Evolutionary conservation across 1,139 yeast species (phyloP).

Genomic region (Blastobotrys capitulatus): DNA sequence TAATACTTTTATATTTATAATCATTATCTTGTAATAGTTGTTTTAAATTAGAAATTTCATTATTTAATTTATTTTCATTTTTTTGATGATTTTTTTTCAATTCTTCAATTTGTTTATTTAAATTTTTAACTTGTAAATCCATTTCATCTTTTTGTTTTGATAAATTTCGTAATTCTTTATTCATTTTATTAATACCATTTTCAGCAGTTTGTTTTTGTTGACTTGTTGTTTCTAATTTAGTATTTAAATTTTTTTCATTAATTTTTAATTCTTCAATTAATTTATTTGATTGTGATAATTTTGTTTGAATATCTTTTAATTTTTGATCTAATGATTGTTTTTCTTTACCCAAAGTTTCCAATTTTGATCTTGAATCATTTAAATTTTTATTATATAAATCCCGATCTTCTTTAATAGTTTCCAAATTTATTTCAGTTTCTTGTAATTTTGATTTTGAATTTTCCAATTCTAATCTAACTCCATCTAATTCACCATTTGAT

Average conservation of each 20-base stretch:
- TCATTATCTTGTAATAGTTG: slow-evolving; percentile 15
- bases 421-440: slow-evolving; percentile 3
- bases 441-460: slow-evolving; percentile 3
- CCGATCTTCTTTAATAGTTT: slow-evolving; percentile 18
- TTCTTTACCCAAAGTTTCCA: slow-evolving; percentile 6
- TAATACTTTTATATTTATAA: slow-evolving; percentile 15
- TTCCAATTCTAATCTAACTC: slow-evolving; percentile 10
- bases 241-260: slow-evolving; percentile 36
- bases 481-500: slow-evolving; percentile 13
- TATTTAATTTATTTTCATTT: slow-evolving; percentile 11
- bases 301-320: slow-evolving; percentile 13
- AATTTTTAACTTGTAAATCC: slow-evolving; percentile 40
- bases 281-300: slow-evolving; percentile 18
- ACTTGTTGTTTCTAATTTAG: slow-evolving; percentile 38
- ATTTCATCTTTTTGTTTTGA: slow-evolving; percentile 53
- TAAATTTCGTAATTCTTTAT: slow-evolving; percentile 66
- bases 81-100: slow-evolving; percentile 22
- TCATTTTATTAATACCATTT: slow-evolving; percentile 87
- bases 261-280: slow-evolving; percentile 26
- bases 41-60: slow-evolving; percentile 13
- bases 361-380: slow-evolving; percentile 7
- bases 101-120: slow-evolving; percentile 23
- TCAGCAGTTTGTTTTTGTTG: slow-evolving; percentile 66
- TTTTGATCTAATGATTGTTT: slow-evolving; percentile 16
- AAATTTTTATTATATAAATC: slow-evolving; percentile 14